Base-by-base conservation (phyloP, 139 green algal genomes). In the Spirogloea muscicola region DNA sequence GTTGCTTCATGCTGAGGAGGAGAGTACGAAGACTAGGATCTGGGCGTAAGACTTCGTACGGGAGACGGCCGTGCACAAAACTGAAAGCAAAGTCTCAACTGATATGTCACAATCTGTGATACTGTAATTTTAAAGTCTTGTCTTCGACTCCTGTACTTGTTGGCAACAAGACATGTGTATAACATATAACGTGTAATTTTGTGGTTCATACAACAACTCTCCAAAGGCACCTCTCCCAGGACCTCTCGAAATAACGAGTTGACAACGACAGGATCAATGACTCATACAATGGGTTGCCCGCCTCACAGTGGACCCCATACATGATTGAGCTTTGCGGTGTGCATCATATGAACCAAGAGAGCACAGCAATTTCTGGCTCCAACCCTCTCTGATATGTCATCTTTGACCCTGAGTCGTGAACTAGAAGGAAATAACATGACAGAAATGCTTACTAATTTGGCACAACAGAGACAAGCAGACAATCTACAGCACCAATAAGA, bases 51-150 rank as follows among this genome's bases (percentile, higher is more conserved):
- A 70, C 10, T 34, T 69, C n/a, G 69, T 77, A 77, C 21, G 69
- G 69, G 21, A 77, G 36, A 3, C 69, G 27, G 29, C 69, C 69
- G 27, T 76, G 67, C 4, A 76, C 67, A 68, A 61, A 76, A 1
- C 67, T 76, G 67, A 16, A 3, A 64, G 5, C 43, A 51, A 25
- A 51, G 10, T 25, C 43, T 25, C 43, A 13, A 25, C 10, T 10
- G 10, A 51, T 10, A 51, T 51, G 43, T 13, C 43, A 51, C 10
- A 13, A 25, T 25, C 43, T 13, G 13, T 13, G 43, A 13, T 10
- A 25, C 43, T 51, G 10, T 51, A 51, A n/a, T n/a, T n/a, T n/a
- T n/a, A n/a, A n/a, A n/a, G n/a, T n/a, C n/a, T n/a, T n/a, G n/a
- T n/a, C n/a, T n/a, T n/a, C n/a, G n/a, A n/a, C n/a, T n/a, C n/a